These are phyloP conservation scores for Cetradonia linearis DNA, from an alignment of 495 filamentous ascomycete species.

Conservation along the genomic window DNA sequence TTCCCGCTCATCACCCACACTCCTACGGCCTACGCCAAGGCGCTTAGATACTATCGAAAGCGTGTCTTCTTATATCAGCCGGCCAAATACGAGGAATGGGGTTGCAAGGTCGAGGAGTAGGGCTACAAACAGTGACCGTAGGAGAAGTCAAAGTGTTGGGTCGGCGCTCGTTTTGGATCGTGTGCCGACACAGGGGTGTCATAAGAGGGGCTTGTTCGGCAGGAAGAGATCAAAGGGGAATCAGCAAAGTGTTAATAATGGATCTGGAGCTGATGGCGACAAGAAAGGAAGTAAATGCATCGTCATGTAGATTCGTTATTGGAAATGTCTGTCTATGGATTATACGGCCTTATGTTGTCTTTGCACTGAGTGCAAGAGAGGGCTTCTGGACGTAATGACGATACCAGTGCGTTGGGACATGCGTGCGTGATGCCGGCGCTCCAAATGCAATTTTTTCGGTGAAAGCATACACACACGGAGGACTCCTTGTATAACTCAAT, in stretches of 20 bases:
- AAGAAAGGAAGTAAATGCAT: conserved; percentile 2
- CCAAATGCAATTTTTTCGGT: background rate
- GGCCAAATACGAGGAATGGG: conserved; percentile 24
- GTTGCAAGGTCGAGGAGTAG: conserved; percentile 16
- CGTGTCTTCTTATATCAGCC: conserved; percentile 25
- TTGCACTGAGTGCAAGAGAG: background rate
- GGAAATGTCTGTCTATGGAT: background rate
- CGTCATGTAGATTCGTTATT: background rate
- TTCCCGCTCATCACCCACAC: conserved; percentile 23
- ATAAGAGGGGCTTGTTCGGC: conserved; percentile 43
- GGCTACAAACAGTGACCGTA: conserved; percentile 32
- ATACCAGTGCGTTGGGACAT: background rate
- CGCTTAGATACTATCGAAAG: conserved; percentile 43
- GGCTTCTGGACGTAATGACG: background rate
- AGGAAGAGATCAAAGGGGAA: conserved; percentile 32
- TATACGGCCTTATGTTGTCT: background rate
- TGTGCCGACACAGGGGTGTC: conserved; percentile 24
- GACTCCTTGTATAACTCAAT: background rate
- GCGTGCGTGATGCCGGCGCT: background rate
- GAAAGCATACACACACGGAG: background rate
- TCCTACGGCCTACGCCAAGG: conserved; percentile 37
- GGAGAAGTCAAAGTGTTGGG: conserved; percentile 32
- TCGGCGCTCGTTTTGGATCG: conserved; percentile 19
- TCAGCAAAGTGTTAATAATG: conserved; percentile 17
- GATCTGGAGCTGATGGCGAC: background rate